phyloP scores from a whole-genome alignment of 2,329 filamentous ascomycete genomes.

The Cladosporium sp. region DNA sequence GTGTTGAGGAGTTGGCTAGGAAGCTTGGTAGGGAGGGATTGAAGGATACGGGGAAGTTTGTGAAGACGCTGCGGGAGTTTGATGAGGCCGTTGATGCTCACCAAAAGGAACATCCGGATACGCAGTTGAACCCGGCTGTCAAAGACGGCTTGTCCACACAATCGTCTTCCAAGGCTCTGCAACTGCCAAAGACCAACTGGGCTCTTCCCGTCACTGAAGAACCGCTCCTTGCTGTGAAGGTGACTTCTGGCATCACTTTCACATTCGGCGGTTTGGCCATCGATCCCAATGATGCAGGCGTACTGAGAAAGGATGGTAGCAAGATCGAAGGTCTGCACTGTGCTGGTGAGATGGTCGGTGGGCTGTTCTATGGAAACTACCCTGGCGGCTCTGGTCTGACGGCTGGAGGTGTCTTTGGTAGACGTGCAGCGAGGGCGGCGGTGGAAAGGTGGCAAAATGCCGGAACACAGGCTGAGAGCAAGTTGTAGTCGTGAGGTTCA shows the following conservation, averaged over 20 bases:
- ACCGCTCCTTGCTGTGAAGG: conserved; percentile 60
- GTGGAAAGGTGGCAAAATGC: conserved; percentile 14
- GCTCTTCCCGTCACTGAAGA: conserved; percentile 52
- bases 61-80: conserved; percentile 51
- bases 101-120: conserved; percentile 40
- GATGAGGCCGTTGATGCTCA: conserved; percentile 53
- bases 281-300: conserved; percentile 49
- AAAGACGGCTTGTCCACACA: conserved; percentile 60
- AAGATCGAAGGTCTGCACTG: conserved; percentile 56
- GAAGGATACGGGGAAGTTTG: conserved; percentile 41
- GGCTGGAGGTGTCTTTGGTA: conserved; percentile 52
- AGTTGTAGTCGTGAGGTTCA: background rate
- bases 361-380: conserved; percentile 60
- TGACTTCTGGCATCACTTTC: conserved; percentile 63
- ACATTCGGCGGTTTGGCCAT: conserved; percentile 62
- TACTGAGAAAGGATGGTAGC: conserved; percentile 43
- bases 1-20: conserved; percentile 53
- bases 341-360: conserved; percentile 62
- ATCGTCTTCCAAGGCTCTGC: conserved; percentile 40
- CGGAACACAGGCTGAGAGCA: background rate
- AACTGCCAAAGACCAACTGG: conserved; percentile 61
- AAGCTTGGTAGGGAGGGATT: conserved; percentile 47
- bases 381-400: conserved; percentile 60
- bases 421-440: conserved; percentile 37
- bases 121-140: conserved; percentile 54